Conservation (phyloP, 2,329 filamentous ascomycete species). For the Phyllosticta paracitricarpa region DNA sequence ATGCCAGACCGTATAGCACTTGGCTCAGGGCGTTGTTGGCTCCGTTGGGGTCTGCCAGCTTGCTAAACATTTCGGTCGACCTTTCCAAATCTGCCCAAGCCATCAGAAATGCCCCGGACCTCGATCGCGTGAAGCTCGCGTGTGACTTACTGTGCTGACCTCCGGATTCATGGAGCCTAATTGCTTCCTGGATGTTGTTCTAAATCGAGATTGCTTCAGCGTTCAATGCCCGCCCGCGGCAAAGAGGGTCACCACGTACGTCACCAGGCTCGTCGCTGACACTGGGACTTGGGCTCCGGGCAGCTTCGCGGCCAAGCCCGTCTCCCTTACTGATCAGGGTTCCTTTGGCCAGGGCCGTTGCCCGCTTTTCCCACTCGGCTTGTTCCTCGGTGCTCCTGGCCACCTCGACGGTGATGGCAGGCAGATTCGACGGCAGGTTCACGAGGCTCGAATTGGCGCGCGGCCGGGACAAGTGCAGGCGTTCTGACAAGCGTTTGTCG, state of each 20-base stretch:
- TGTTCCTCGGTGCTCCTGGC: conserved; percentile 34
- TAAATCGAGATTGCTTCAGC: conserved; percentile 11
- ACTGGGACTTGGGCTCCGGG: conserved; percentile 24
- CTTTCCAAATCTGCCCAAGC: conserved; percentile 49
- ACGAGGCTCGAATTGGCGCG: conserved; percentile 50
- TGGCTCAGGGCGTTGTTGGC: conserved; percentile 90
- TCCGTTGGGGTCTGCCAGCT: conserved; percentile 71
- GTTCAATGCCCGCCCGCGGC: background rate
- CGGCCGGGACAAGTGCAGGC: conserved; percentile 54
- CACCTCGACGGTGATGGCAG: conserved; percentile 50
- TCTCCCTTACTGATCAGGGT: conserved; percentile 31
- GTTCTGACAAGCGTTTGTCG: conserved; percentile 51
- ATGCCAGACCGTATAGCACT: conserved; percentile 85
- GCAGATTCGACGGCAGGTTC: conserved; percentile 70
- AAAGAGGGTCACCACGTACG: conserved; percentile 16
- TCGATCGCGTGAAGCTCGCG: conserved; percentile 14
- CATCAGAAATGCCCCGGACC: conserved; percentile 12
- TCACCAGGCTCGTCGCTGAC: conserved; percentile 31
- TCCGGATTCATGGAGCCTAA: conserved; percentile 79
- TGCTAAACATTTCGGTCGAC: conserved; percentile 78
- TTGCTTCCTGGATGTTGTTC: conserved; percentile 84
- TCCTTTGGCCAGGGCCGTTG: conserved; percentile 70
- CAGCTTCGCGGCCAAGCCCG: background rate
- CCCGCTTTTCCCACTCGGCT: conserved; percentile 82
- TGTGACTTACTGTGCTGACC: conserved; percentile 23